phyloP scores from a whole-genome alignment of 805 yeast species.

The Kluyveromyces starmeri region DNA sequence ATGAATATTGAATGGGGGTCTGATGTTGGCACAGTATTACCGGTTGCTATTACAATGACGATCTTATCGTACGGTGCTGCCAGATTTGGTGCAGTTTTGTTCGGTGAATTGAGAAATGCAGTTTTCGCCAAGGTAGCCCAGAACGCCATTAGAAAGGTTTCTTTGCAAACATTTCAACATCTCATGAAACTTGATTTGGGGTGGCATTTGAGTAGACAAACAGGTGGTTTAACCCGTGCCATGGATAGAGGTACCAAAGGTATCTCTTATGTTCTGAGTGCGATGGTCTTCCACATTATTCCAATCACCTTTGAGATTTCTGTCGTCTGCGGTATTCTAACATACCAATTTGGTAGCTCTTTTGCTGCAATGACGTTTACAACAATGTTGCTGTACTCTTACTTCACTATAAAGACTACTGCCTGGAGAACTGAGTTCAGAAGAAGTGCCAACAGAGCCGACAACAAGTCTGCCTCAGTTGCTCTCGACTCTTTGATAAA shows the following conservation, averaged over 20 bases:
- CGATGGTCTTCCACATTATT: constrained; percentile 95
- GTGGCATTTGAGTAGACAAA: constrained; percentile 84
- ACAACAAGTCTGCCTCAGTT: constrained; percentile 89
- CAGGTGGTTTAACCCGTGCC: constrained; percentile 94
- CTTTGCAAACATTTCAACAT: constrained; percentile 78
- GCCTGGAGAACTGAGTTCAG: constrained; percentile 95
- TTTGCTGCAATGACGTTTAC: constrained; percentile 83
- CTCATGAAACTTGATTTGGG: constrained; percentile 75
- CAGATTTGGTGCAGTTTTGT: constrained; percentile 85
- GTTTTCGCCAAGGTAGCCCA: constrained; percentile 94
- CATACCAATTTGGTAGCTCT: constrained; percentile 81
- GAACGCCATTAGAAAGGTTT: constrained; percentile 83
- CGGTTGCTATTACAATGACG: constrained; percentile 45
- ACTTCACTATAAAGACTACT: constrained; percentile 85
- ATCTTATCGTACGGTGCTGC: constrained; percentile 89
- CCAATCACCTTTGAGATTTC: constrained; percentile 90
- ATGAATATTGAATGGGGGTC: constrained; percentile 84
- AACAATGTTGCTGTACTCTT: constrained; percentile 83
- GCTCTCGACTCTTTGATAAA: constrained; percentile 91
- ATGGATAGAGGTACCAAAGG: constrained; percentile 98
- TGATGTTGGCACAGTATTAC: constrained; percentile 50
- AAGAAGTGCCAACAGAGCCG: constrained; percentile 84
- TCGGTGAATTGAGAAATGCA: constrained; percentile 93
- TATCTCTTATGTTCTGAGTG: constrained; percentile 82
- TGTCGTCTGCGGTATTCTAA: constrained; percentile 86